phyloP scores from a whole-genome alignment of 192 early-diverging fungal genomes.

The Helicostylum pulchrum region DNA sequence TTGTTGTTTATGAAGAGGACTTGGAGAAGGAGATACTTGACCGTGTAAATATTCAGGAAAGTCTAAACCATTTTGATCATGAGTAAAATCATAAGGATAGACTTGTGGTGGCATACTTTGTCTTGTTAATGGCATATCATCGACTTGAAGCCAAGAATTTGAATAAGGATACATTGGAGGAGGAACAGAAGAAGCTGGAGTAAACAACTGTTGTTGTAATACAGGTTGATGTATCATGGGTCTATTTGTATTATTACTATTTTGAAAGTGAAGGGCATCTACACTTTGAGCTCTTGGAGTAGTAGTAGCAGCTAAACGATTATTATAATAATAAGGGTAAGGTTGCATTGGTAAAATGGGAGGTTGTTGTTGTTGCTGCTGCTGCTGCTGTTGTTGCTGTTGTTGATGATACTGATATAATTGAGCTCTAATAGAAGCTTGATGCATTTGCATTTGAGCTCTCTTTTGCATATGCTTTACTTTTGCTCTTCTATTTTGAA shows the following conservation, averaged over 20 bases:
- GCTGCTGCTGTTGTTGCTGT: conserved; percentile 1
- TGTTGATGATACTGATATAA: conserved; percentile 30
- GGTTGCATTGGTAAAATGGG: neutral
- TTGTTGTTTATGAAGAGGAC: neutral
- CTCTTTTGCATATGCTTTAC: conserved; percentile 34
- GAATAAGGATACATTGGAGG: conserved; percentile 11
- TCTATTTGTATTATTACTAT: neutral
- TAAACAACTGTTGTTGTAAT: neutral
- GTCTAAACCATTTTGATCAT: neutral
- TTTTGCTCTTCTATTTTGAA: conserved; percentile 32
- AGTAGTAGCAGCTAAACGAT: neutral
- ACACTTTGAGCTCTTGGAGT: conserved; percentile 23
- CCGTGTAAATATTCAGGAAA: conserved; percentile 28
- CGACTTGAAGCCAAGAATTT: neutral
- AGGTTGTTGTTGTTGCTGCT: conserved; percentile 3
- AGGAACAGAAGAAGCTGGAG: neutral
- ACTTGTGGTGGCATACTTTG: conserved; percentile 25
- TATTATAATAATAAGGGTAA: neutral
- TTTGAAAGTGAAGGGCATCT: conserved; percentile 18
- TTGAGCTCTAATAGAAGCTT: conserved; percentile 28
- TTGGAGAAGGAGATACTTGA: conserved; percentile 20
- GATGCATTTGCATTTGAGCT: conserved; percentile 32
- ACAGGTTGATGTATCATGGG: neutral
- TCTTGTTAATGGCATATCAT: conserved; percentile 13
- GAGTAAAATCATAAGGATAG: conserved; percentile 15